Conservation (phyloP, 768 basidiomycete genomes). For the Amanita rimosa region DNA sequence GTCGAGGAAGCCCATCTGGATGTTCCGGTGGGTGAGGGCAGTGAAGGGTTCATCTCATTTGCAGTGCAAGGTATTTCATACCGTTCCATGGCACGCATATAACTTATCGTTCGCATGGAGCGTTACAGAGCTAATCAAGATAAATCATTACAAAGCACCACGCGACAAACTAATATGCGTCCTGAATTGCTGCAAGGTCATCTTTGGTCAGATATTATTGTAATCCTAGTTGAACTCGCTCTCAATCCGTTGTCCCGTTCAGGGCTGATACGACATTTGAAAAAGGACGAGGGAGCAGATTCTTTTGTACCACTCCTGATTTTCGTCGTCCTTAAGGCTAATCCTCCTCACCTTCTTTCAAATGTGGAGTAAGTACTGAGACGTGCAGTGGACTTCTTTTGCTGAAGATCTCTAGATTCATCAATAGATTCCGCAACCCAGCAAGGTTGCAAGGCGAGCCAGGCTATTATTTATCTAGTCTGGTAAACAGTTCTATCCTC, state of each 20-base stretch:
- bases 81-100: not conserved
- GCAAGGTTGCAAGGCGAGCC: constrained; percentile 87
- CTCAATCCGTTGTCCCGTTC: constrained; percentile 6
- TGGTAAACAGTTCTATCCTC: constrained; percentile 41
- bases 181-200: constrained; percentile 96
- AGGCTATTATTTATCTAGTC: constrained; percentile 92
- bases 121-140: constrained; percentile 74
- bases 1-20: constrained; percentile 84
- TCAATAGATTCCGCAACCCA: constrained; percentile 89
- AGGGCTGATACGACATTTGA: constrained; percentile 86
- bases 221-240: not conserved
- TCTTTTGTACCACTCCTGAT: constrained; percentile 93
- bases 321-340: constrained; percentile 88
- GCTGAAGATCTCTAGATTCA: constrained; percentile 48
- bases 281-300: constrained; percentile 82
- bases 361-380: constrained; percentile 73
- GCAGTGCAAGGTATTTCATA: constrained; percentile 73
- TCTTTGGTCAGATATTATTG: constrained; percentile 62
- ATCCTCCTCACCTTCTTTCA: constrained; percentile 85
- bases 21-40: constrained; percentile 65
- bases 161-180: constrained; percentile 97
- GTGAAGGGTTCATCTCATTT: constrained; percentile 78
- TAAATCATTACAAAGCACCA: constrained; percentile 98
- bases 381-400: not conserved
- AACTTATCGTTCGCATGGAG: constrained; percentile 3